Conservation (phyloP, 768 basidiomycete genomes). For the Naganishia vaughanmartiniae region DNA sequence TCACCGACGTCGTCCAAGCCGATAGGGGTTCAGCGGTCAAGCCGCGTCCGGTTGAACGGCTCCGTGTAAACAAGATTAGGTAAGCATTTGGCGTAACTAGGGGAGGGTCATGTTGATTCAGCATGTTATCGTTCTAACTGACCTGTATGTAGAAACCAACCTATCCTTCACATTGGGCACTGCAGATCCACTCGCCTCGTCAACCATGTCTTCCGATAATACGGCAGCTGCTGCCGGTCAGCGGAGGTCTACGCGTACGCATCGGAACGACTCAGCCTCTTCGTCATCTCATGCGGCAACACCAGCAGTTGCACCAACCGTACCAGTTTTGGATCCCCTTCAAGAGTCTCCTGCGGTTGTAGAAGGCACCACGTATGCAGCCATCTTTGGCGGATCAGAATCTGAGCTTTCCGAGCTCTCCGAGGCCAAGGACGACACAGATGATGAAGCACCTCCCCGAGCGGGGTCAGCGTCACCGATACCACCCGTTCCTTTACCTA, state of each 20-base stretch:
- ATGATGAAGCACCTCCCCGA: not conserved
- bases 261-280: not conserved
- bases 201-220: not conserved
- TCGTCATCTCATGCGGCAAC: not conserved
- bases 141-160: too few species aligned
- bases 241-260: not conserved
- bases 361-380: not conserved
- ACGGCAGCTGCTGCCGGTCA: not conserved
- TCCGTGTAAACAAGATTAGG: not conserved
- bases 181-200: not conserved
- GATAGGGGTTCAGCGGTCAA: not conserved
- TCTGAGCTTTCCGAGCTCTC: not conserved
- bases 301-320: not conserved
- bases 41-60: not conserved
- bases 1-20: not conserved
- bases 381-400: not conserved
- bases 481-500: constrained; percentile 4
- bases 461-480: not conserved
- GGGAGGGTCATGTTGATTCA: too few species aligned
- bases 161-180: too few species aligned
- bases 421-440: not conserved
- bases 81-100: not conserved
- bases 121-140: too few species aligned
- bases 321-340: not conserved
- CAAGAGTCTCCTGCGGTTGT: too few species aligned